Evolutionary conservation across 1,284 basidiomycete genomes (phyloP).

Genomic region (Marasmius tenuissimus): DNA sequence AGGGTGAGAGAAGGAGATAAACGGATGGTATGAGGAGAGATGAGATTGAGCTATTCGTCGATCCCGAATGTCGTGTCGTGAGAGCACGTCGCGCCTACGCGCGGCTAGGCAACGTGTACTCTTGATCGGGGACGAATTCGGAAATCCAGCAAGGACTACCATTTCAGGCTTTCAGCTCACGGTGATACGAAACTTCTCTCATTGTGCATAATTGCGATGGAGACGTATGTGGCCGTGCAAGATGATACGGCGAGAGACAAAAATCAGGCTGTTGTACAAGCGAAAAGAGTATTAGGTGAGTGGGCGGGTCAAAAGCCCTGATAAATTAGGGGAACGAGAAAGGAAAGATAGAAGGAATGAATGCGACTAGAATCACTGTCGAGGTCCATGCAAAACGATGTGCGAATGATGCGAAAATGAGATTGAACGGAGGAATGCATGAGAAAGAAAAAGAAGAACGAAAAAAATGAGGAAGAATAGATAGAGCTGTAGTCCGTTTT

Average conservation of each 20-base stretch:
- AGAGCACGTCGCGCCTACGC: neutral
- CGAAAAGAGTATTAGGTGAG: neutral
- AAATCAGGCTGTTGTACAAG: neutral
- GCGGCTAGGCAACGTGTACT: neutral
- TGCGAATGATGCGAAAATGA: no score
- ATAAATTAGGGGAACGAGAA: neutral
- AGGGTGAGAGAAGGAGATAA: constrained; percentile 1
- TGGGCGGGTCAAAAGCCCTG: no score
- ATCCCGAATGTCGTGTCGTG: neutral
- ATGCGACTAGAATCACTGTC: no score
- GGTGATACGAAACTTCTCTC: no score
- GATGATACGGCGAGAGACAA: neutral
- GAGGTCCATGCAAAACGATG: no score
- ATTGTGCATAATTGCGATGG: neutral
- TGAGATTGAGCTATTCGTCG: neutral
- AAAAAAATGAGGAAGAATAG: no score
- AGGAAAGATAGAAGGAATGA: no score
- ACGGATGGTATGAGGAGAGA: neutral
- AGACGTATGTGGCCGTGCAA: neutral
- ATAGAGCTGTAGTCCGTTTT: no score
- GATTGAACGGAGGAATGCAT: no score
- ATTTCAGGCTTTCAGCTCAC: neutral
- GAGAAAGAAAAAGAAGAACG: no score
- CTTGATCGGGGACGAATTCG: neutral
- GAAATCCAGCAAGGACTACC: neutral